Base-by-base conservation (phyloP, 2,329 filamentous ascomycete species). In the Westerdykella ornata region DNA sequence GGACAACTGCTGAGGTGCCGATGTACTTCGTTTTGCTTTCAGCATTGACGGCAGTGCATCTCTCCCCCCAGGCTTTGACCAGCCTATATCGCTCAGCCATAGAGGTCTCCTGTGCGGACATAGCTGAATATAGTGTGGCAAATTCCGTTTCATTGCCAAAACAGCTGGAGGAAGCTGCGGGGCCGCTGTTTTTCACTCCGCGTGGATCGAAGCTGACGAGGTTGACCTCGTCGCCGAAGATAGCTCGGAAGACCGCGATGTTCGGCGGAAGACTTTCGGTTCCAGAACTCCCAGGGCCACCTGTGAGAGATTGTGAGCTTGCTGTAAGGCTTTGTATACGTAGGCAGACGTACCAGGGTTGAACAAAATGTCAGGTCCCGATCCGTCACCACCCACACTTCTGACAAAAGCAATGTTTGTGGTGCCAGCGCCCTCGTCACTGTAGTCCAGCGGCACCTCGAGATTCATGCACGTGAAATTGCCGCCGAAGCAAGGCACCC, bases 401-500 rank as follows among this genome's bases (percentile, higher is more conserved):
- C 30, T 44, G 1, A 68, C 60, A 8, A 76, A 55, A 3, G 72
- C 72, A 18, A 76, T 48, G 2, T 61, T 61, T 15, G 72, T 54
- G 53, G 33, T 60, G 5, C 46, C 44, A 8, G 34, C 34, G 9
- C 36, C 17, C 2, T 33, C 8, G n/a, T 47, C 30, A 1, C 40
- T 35, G 39, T 49, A 57, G 42, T 68, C 70, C 54, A 76, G 66
- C 0, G 73, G 74, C 0, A 76, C 64, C 35, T 69, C 58, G 3
- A 77, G 56, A 5, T 69, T 63, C n/a, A 73, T 71, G 45, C 74
- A 76, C 47, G 72, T 63, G 40, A 70, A 70, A 4, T 60, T 65
- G n/a, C n/a, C 20, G 42, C 63, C 62, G 42, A 68, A 73, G 54
- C 73, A 76, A 8, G 47, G 43, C 16, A 39, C 41, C 26, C 41